Evolutionary conservation across 164 flowering plant species (phyloP).

Genomic region (Vitis rupestris): DNA sequence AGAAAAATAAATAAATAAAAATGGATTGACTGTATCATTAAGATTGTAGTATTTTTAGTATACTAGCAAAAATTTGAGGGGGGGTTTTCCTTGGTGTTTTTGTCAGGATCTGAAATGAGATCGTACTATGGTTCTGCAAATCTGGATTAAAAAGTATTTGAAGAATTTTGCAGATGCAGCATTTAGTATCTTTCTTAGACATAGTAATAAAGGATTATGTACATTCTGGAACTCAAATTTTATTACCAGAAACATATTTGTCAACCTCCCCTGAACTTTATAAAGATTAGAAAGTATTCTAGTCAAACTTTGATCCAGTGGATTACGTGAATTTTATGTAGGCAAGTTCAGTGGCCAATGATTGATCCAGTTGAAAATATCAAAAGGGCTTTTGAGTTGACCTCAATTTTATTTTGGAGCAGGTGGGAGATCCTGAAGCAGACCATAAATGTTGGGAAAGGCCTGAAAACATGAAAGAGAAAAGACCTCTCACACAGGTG

Average conservation of each 20-base stretch:
- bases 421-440: slow-evolving; percentile 76
- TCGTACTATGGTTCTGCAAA: neutral
- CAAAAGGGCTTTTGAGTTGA: neutral
- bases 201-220: neutral
- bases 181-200: neutral
- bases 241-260: neutral
- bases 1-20: too few species aligned
- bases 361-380: neutral
- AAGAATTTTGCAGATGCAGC: neutral
- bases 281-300: too few species aligned
- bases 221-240: neutral
- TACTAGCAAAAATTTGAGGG: too few species aligned
- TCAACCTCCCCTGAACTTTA: neutral
- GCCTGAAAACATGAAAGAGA: slow-evolving; percentile 70
- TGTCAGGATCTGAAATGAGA: too few species aligned
- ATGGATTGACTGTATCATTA: too few species aligned
- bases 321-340: neutral
- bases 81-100: too few species aligned
- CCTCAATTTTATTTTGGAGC: slow-evolving; percentile 6
- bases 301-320: neutral
- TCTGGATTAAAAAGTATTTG: neutral
- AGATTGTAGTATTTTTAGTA: too few species aligned
- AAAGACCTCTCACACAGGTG: slow-evolving; percentile 72
- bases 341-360: neutral
- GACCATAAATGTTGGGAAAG: slow-evolving; percentile 95